These are phyloP conservation scores for Anethum foeniculum DNA, from an alignment of 140 eudicot genomes.

Conservation along the genomic window DNA sequence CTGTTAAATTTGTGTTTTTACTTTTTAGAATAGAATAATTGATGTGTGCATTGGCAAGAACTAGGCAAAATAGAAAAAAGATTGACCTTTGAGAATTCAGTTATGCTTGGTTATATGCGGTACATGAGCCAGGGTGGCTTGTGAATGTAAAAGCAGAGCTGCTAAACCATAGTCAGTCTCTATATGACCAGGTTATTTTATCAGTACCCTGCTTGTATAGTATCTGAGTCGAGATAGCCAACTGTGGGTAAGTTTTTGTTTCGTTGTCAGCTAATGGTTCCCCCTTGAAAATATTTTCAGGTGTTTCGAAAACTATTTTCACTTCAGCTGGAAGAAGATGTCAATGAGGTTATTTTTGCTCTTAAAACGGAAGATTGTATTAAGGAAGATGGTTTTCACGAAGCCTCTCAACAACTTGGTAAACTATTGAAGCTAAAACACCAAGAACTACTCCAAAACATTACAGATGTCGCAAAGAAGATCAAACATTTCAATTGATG, in stretches of 20 bases:
- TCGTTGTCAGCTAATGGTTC: background rate
- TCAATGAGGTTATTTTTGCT: slow-evolving; percentile 83
- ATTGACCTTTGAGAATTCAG: background rate
- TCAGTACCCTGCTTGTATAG: background rate
- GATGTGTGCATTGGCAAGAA: background rate
- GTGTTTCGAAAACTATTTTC: slow-evolving; percentile 55
- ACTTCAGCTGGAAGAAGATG: slow-evolving; percentile 85
- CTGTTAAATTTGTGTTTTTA: background rate
- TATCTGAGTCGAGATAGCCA: background rate
- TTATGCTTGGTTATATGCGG: background rate
- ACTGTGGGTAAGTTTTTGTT: background rate
- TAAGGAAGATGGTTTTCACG: slow-evolving; percentile 30
- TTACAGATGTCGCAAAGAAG: slow-evolving; percentile 42
- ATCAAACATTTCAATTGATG: slow-evolving; percentile 28
- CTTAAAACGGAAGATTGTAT: slow-evolving; percentile 29
- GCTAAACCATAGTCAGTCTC: background rate
- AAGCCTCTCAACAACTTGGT: slow-evolving; percentile 38
- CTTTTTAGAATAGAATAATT: background rate
- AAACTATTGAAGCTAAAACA: slow-evolving; percentile 41
- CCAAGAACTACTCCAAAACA: slow-evolving; percentile 29
- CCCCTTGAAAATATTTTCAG: slow-evolving; percentile 32
- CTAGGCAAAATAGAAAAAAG: background rate
- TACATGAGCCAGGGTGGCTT: background rate
- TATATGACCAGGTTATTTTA: background rate
- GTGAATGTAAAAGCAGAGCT: background rate